phyloP scores from a whole-genome alignment of 305 asterid genomes.

The Euphrasia arctica region DNA sequence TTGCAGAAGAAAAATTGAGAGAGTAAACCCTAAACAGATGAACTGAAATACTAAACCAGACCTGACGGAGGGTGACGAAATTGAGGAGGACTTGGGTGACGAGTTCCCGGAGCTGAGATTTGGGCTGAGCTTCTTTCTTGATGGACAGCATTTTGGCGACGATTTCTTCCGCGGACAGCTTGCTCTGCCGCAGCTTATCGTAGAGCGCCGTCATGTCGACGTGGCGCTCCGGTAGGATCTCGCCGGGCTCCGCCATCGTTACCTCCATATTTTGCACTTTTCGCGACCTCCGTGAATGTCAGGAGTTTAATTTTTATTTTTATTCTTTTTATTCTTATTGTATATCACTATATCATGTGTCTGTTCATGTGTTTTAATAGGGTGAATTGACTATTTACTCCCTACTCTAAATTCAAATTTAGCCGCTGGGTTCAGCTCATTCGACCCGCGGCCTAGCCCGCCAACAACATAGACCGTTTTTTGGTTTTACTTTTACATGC shows the following conservation, averaged over 20 bases:
- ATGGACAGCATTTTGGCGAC: slow-evolving; percentile 67
- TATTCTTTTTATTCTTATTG: too few relatives aligned
- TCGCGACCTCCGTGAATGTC: not conserved
- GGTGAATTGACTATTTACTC: too few relatives aligned
- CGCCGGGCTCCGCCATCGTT: slow-evolving; percentile 90
- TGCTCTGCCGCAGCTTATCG: slow-evolving; percentile 63
- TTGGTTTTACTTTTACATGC: too few relatives aligned
- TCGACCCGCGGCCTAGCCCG: too few relatives aligned
- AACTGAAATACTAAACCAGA: slow-evolving; percentile 20
- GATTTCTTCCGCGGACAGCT: slow-evolving; percentile 66
- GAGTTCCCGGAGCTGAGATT: slow-evolving; percentile 66
- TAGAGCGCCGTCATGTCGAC: slow-evolving; percentile 69
- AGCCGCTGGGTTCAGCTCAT: too few relatives aligned
- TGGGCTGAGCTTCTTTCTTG: slow-evolving; percentile 58
- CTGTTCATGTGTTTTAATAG: too few relatives aligned
- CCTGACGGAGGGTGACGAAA: slow-evolving; percentile 94
- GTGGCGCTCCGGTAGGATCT: slow-evolving; percentile 81
- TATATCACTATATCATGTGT: too few relatives aligned
- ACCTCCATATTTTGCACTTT: slow-evolving; percentile 39
- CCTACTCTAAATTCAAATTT: too few relatives aligned
- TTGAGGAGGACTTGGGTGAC: slow-evolving; percentile 77
- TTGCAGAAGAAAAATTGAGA: not conserved
- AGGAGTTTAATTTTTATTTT: too few relatives aligned
- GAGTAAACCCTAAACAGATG: not conserved
- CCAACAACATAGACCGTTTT: too few relatives aligned